Conservation (phyloP, 2,329 filamentous ascomycete species). For the Hymenoscyphus repandus region DNA sequence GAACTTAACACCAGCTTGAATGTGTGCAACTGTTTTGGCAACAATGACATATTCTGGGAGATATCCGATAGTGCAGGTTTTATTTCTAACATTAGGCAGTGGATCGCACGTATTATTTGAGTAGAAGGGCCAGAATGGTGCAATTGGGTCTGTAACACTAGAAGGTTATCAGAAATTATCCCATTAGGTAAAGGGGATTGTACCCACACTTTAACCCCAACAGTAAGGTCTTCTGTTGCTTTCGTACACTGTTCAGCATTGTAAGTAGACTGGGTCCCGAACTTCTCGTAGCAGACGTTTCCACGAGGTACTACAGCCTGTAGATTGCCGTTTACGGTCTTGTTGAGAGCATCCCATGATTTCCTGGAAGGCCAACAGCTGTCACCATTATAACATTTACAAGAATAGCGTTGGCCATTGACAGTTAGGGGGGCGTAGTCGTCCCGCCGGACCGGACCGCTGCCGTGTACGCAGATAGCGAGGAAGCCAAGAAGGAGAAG, state of each 20-base stretch:
- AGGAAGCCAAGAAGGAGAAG: too few relatives aligned
- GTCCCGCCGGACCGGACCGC: too few relatives aligned
- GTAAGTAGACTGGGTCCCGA: not conserved
- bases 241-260: too few relatives aligned
- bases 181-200: conserved; percentile 1
- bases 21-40: conserved; percentile 18
- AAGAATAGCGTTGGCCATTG: too few relatives aligned
- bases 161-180: conserved; percentile 6
- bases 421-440: too few relatives aligned
- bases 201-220: not conserved
- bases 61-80: conserved; percentile 34
- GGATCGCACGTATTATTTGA: conserved; percentile 32
- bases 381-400: conserved; percentile 6
- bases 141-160: conserved; percentile 31
- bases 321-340: conserved; percentile 13
- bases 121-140: conserved; percentile 38
- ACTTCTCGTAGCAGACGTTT: conserved; percentile 13
- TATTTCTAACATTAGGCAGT: conserved; percentile 21
- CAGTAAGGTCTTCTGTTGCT: not conserved
- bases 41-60: conserved; percentile 32
- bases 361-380: conserved; percentile 11
- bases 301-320: conserved; percentile 13
- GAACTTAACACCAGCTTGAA: conserved; percentile 34
- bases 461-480: too few relatives aligned
- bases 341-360: conserved; percentile 13